Conservation (phyloP, 2,329 filamentous ascomycete species). For the Microthyrium microscopicum region DNA sequence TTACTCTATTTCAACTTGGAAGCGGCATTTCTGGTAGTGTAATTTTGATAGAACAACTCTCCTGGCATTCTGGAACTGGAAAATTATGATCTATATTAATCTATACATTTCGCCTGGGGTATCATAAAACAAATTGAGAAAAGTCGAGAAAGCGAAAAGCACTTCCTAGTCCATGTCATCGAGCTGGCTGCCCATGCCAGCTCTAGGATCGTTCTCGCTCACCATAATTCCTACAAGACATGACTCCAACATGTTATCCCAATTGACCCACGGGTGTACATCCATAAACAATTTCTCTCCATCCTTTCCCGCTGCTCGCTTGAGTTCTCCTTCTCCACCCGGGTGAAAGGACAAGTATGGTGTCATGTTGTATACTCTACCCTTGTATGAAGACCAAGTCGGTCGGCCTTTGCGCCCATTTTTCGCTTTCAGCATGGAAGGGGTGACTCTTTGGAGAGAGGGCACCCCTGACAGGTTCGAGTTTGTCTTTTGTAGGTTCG, state of each 20-base stretch:
- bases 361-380: conserved; percentile 85
- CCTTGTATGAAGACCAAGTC: conserved; percentile 80
- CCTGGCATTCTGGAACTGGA: too few relatives aligned
- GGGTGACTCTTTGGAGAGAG: conserved; percentile 56
- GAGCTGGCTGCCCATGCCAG: conserved; percentile 1
- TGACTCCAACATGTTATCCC: conserved; percentile 47
- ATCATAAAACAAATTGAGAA: too few relatives aligned
- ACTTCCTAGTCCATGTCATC: conserved; percentile 8
- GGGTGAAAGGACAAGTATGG: conserved; percentile 86
- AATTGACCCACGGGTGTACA: conserved; percentile 51
- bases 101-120: too few relatives aligned
- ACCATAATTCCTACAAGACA: conserved; percentile 37
- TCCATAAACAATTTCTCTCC: conserved; percentile 45
- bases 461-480: conserved; percentile 30
- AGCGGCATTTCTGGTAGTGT: too few relatives aligned
- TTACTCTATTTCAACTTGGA: too few relatives aligned
- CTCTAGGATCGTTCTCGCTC: conserved; percentile 1
- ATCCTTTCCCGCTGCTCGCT: conserved; percentile 62
- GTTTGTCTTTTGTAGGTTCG: conserved; percentile 60
- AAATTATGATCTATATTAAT: too few relatives aligned
- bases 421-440: conserved; percentile 58
- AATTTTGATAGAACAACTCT: too few relatives aligned
- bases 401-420: conserved; percentile 73
- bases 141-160: background rate
- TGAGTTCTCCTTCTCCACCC: conserved; percentile 65